Evolutionary conservation across 1,284 basidiomycete genomes (phyloP).

Genomic region (Stygiomarasmius scandens): DNA sequence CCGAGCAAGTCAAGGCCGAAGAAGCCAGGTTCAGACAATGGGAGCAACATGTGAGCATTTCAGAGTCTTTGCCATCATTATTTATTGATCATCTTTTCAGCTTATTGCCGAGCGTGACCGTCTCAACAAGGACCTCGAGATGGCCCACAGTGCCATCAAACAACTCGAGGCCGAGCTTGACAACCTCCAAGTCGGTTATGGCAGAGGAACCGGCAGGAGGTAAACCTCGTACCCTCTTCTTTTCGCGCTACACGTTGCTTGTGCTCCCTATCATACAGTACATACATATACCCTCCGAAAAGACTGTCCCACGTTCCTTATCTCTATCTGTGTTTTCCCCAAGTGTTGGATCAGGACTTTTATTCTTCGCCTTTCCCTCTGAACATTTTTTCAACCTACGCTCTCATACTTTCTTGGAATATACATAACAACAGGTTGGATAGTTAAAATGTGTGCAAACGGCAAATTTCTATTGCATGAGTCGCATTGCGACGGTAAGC

Average conservation of each 20-base stretch:
- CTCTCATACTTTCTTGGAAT: neutral
- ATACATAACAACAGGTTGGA: neutral
- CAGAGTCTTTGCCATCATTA: neutral
- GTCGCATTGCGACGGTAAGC: too few relatives aligned
- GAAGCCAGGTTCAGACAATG: slow-evolving; percentile 98
- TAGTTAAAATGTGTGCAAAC: neutral
- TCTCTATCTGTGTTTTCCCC: neutral
- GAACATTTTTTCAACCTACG: neutral
- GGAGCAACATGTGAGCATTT: slow-evolving; percentile 88
- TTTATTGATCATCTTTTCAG: slow-evolving; percentile 39
- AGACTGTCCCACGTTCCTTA: neutral
- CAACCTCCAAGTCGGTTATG: slow-evolving; percentile 85
- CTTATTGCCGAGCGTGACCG: slow-evolving; percentile 96
- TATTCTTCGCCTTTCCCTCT: neutral
- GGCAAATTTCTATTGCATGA: too few relatives aligned
- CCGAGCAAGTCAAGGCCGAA: slow-evolving; percentile 99
- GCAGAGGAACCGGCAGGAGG: slow-evolving; percentile 73
- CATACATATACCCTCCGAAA: neutral
- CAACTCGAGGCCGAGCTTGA: slow-evolving; percentile 88
- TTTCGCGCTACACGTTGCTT: neutral
- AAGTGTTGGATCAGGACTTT: neutral
- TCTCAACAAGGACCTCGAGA: slow-evolving; percentile 95
- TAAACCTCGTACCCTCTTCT: slow-evolving; percentile 33
- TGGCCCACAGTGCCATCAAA: slow-evolving; percentile 92
- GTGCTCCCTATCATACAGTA: neutral